Base-by-base conservation (phyloP, 1,284 basidiomycete genomes). In the Microbotryum saponariae region DNA sequence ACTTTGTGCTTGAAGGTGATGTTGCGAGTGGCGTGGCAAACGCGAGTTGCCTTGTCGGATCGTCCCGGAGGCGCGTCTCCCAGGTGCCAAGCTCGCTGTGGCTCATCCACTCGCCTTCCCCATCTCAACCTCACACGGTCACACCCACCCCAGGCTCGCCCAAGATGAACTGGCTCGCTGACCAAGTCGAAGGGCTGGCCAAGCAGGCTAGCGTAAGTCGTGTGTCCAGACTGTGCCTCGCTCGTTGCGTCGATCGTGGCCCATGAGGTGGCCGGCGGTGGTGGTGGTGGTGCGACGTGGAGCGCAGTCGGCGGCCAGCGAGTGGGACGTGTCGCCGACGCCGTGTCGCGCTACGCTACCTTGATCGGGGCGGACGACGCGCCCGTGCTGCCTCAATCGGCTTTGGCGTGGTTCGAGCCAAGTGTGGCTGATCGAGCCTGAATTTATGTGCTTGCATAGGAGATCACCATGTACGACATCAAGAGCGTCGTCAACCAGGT, bases 381-480 rank as follows among this genome's bases (percentile, higher is more conserved):
- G 25, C 37, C 8, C 27, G 37, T 3, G 37, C n/a, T 31, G 31
- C 50, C 20, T 6, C 21, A 16, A 18, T 46, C 18, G 14, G 37
- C 2, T n/a, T 8, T 5, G 23, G 45, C 27, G 33, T 23, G 5
- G 44, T 20, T 14, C 37, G 45, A 31, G 47, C 18, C n/a, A 18
- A 7, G 21, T 23, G 20, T 10, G 42, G 16, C 27, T 33, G 56
- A 27, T 56, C 18, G 10, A 21, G 8, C 14, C 37, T 14, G 8
- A 21, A 14, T 18, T n/a, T 14, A 12, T 25, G 52, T 71, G 67
- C 60, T 68, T 70, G 58, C 70, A 64, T 46, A 73, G 68, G 51
- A 85, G 73, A 80, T 91, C 63, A 86, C 88, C 2, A 77, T 96
- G 74, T 97, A 97, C 78, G 91, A 97, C 75, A 81, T 97, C 76